These are phyloP conservation scores for Sphenostylis stenocarpa DNA, from an alignment of 306 rosid genomes.

Conservation along the genomic window DNA sequence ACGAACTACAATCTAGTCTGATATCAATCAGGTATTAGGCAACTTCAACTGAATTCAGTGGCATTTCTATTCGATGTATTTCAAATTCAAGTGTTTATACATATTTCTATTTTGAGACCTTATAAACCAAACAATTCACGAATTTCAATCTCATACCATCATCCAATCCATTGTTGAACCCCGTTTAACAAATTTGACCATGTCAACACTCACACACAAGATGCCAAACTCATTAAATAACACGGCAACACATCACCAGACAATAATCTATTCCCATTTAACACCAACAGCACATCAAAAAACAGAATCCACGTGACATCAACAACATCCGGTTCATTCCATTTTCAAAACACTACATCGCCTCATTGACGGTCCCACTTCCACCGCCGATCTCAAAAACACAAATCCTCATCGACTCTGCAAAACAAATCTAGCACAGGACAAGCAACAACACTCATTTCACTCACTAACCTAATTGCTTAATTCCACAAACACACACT, in stretches of 20 bases:
- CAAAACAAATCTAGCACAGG: background rate
- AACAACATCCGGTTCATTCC: background rate
- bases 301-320: background rate
- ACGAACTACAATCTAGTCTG: background rate
- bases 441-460: background rate
- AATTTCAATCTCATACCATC: background rate
- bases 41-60: background rate
- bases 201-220: background rate
- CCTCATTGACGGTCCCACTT: background rate
- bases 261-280: background rate
- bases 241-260: background rate
- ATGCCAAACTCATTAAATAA: background rate
- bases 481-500: background rate
- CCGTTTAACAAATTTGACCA: background rate
- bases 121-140: background rate
- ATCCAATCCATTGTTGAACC: background rate
- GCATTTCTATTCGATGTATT: background rate
- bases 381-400: background rate
- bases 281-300: background rate
- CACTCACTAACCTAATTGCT: background rate
- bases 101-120: background rate
- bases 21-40: background rate
- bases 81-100: background rate
- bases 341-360: background rate
- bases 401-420: background rate